Base-by-base conservation (phyloP, 73 alveolate species). In the Halteria grandinella region DNA sequence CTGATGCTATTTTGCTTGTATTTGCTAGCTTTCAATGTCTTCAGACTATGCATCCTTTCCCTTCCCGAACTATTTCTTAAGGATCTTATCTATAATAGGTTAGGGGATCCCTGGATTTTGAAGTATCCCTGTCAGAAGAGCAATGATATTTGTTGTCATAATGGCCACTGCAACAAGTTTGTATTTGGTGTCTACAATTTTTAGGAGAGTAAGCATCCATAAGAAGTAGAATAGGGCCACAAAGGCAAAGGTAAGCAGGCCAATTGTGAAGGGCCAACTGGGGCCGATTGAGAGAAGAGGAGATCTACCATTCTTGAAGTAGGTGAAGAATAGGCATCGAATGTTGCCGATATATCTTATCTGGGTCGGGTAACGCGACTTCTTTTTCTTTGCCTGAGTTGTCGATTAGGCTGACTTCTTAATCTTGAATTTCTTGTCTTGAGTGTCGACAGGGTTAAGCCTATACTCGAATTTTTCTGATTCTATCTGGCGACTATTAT, bases 281-380 rank as follows among this genome's bases (percentile, higher is more conserved):
- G 78, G 78, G 5, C 78, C 78, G 10, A 62, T n/a, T 18, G 78
- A 62, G 7, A 41, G 10, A 27, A 62, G 5, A n/a, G 78, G 78
- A 3, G 57, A 15, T 18, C 62, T 36, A 8, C 78, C 78, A 18
- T 41, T 39, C 11, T 62, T 12, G 27, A 40, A 62, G 41, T 28
- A 62, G 12, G 15, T 62, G 15, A 62, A 25, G 28, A 62, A 62
- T 36, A 62, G 17, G 62, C 78, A 62, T 3, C 25, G 15, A 11
- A 62, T 3, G 12, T 62, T 43, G 23, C 78, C 78, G 25, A 62
- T 62, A 14, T 62, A 40, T n/a, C 36, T 11, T 18, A 31, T 23
- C 32, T 58, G 36, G 5, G 75, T 58, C 17, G 75, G 75, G 36
- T 31, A 58, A n/a, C 29, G 10, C 17, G 62, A n/a, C 10, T 39